phyloP scores from a whole-genome alignment of 805 yeast genomes.

The Candida chauliodis region DNA sequence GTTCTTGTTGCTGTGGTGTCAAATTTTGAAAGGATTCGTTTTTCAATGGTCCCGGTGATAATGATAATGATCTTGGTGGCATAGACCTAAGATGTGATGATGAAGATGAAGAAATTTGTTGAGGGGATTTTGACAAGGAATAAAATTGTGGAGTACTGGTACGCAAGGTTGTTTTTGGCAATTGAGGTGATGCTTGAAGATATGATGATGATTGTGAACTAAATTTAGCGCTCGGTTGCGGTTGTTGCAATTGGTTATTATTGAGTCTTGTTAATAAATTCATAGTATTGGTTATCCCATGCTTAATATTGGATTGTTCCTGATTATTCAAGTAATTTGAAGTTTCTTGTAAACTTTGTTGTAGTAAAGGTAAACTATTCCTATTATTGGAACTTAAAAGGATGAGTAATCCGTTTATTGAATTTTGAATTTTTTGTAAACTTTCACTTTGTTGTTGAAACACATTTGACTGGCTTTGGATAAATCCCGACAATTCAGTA shows the following conservation, averaged over 20 bases:
- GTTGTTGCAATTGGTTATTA: slow-evolving; percentile 3
- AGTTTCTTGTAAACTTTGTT: slow-evolving; percentile 14
- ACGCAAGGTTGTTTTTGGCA: not conserved
- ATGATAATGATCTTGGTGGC: slow-evolving; percentile 1
- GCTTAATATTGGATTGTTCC: slow-evolving; percentile 12
- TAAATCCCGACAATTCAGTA: slow-evolving; percentile 12
- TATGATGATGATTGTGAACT: slow-evolving; percentile 3
- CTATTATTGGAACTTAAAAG: slow-evolving; percentile 12
- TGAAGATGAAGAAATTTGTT: not conserved
- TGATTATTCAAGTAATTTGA: slow-evolving; percentile 9
- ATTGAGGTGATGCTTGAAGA: slow-evolving; percentile 2
- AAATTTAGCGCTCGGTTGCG: slow-evolving; percentile 1
- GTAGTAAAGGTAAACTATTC: slow-evolving; percentile 13
- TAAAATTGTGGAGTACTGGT: not conserved
- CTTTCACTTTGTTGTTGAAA: slow-evolving; percentile 15
- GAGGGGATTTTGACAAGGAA: not conserved
- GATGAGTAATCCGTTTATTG: slow-evolving; percentile 12
- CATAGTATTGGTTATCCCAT: slow-evolving; percentile 15
- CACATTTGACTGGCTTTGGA: slow-evolving; percentile 16
- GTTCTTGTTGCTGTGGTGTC: slow-evolving; percentile 13
- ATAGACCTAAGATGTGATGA: not conserved
- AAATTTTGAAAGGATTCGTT: not conserved
- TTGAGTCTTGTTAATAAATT: slow-evolving; percentile 16
- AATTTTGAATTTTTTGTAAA: slow-evolving; percentile 15
- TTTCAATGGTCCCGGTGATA: not conserved